phyloP scores from a whole-genome alignment of 495 filamentous ascomycete genomes.

The Terfezia claveryi region DNA sequence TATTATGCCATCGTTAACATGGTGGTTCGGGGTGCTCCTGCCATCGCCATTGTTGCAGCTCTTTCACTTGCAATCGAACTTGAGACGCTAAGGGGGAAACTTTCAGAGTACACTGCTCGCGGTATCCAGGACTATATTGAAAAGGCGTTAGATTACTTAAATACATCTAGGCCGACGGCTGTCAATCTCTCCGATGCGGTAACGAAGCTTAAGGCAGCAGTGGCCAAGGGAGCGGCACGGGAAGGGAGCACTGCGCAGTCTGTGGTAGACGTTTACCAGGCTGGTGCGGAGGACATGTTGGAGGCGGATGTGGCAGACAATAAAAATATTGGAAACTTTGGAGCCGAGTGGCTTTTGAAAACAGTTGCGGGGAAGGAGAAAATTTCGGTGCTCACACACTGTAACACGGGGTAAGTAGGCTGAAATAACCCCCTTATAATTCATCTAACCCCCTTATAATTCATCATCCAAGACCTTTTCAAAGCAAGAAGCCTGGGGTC shows the following conservation, averaged over 20 bases:
- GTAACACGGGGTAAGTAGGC: constrained; percentile 67
- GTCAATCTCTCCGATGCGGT: constrained; percentile 88
- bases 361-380: constrained; percentile 25
- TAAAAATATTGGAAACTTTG: constrained; percentile 55
- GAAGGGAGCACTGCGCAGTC: constrained; percentile 10
- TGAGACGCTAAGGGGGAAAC: constrained; percentile 13
- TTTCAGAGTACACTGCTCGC: constrained; percentile 24
- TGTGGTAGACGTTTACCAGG: constrained; percentile 37
- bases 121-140: constrained; percentile 45
- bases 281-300: constrained; percentile 65
- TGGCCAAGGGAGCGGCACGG: constrained; percentile 23
- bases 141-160: constrained; percentile 57
- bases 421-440: background rate
- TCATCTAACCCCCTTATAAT: too few relatives aligned
- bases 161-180: constrained; percentile 73
- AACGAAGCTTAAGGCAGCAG: constrained; percentile 43
- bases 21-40: constrained; percentile 82
- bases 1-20: constrained; percentile 86
- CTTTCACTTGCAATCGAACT: constrained; percentile 64
- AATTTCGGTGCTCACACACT: constrained; percentile 72
- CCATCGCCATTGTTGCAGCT: constrained; percentile 90
- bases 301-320: constrained; percentile 75
- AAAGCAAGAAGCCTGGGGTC: too few relatives aligned
- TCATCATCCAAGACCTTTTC: too few relatives aligned
- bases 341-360: constrained; percentile 57